phyloP scores from a whole-genome alignment of 2,329 filamentous ascomycete species.

The Trichoderma oligosporum region DNA sequence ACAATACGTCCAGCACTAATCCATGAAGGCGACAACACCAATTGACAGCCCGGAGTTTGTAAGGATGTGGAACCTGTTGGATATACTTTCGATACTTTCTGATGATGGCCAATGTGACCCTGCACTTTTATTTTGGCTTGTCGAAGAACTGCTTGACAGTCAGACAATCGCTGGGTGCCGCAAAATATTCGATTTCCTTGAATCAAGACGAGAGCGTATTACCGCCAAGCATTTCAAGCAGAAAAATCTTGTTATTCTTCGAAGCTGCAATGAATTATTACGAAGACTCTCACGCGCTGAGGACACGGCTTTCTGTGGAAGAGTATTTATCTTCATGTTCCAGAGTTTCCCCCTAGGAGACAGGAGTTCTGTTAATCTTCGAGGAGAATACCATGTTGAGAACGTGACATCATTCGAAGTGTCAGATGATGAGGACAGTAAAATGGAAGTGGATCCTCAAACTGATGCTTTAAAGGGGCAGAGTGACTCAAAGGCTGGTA shows the following conservation, averaged over 20 bases:
- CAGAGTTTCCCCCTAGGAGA: slow-evolving; percentile 96
- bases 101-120: slow-evolving; percentile 76
- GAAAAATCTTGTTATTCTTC: slow-evolving; percentile 84
- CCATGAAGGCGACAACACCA: slow-evolving; percentile 61
- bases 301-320: slow-evolving; percentile 93
- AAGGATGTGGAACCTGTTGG: slow-evolving; percentile 87
- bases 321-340: slow-evolving; percentile 98
- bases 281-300: slow-evolving; percentile 90
- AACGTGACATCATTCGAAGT: slow-evolving; percentile 82
- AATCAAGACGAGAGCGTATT: slow-evolving; percentile 85
- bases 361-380: slow-evolving; percentile 93
- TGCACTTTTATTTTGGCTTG: slow-evolving; percentile 79
- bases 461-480: slow-evolving; percentile 35
- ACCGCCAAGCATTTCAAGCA: slow-evolving; percentile 75
- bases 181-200: slow-evolving; percentile 89
- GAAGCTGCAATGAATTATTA: slow-evolving; percentile 93
- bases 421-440: slow-evolving; percentile 32
- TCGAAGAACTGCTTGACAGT: slow-evolving; percentile 93
- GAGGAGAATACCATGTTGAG: slow-evolving; percentile 92
- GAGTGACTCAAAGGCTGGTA: slow-evolving; percentile 27
- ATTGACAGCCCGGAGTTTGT: slow-evolving; percentile 78
- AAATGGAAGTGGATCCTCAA: slow-evolving; percentile 64
- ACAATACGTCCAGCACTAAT: slow-evolving; percentile 31
- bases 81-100: slow-evolving; percentile 83
- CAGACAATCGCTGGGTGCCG: slow-evolving; percentile 91